phyloP scores from a whole-genome alignment of 164 flowering plant genomes.

The Paratinospora sagittata region DNA sequence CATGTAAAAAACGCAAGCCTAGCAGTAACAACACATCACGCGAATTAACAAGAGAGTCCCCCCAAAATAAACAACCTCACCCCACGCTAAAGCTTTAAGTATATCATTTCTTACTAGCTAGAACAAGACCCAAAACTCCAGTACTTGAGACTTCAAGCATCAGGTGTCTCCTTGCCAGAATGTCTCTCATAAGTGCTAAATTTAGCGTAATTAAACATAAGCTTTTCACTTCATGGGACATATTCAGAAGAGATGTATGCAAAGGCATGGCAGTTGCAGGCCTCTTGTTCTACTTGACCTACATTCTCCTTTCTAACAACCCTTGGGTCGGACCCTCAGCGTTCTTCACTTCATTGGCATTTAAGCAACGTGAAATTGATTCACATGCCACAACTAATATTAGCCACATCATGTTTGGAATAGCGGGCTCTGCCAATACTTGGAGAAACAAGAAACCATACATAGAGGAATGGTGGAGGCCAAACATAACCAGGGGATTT shows the following conservation, averaged over 20 bases:
- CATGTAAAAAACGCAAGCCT: background rate
- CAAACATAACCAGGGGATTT: conserved; percentile 45
- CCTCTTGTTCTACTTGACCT: conserved; percentile 11
- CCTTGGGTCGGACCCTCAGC: conserved; percentile 8
- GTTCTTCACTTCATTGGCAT: conserved; percentile 6
- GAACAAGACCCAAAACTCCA: background rate
- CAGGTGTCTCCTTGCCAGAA: background rate
- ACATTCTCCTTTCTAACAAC: conserved; percentile 15
- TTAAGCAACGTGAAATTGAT: background rate
- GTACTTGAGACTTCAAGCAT: background rate
- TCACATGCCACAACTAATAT: conserved; percentile 30
- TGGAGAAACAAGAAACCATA: conserved; percentile 34
- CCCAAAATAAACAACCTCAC: background rate
- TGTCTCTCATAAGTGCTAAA: background rate
- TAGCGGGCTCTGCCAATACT: conserved; percentile 33
- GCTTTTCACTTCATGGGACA: background rate
- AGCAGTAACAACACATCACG: background rate
- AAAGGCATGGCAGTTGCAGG: conserved; percentile 19
- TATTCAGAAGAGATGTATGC: conserved; percentile 7
- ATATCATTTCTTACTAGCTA: background rate
- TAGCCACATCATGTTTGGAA: conserved; percentile 44
- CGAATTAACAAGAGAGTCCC: background rate
- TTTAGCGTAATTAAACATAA: background rate
- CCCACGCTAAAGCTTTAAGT: background rate
- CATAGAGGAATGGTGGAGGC: conserved; percentile 51